These are phyloP conservation scores for Vitis rotundifolia DNA, from an alignment of 164 flowering plant species.

Conservation along the genomic window DNA sequence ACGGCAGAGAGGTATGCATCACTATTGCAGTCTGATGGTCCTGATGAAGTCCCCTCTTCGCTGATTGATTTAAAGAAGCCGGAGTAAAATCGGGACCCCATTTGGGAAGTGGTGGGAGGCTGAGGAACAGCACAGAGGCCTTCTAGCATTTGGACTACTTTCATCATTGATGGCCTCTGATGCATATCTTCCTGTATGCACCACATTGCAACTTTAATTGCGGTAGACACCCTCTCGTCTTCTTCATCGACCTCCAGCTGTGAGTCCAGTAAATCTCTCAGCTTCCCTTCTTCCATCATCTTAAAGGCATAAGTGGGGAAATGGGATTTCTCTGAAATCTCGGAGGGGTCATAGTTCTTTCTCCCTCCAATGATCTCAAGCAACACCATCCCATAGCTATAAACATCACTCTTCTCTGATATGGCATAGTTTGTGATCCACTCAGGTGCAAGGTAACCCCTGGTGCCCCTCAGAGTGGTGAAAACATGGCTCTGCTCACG, in stretches of 20 bases:
- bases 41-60: slow-evolving; percentile 58
- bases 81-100: slow-evolving; percentile 39
- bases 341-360: slow-evolving; percentile 49
- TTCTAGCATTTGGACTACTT: slow-evolving; percentile 75
- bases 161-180: slow-evolving; percentile 57
- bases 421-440: slow-evolving; percentile 66
- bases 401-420: slow-evolving; percentile 74
- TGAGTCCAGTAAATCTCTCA: slow-evolving; percentile 42
- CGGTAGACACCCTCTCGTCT: slow-evolving; percentile 36
- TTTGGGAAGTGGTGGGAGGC: slow-evolving; percentile 48
- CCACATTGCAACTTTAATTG: slow-evolving; percentile 63
- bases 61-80: slow-evolving; percentile 38
- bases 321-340: slow-evolving; percentile 51
- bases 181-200: slow-evolving; percentile 70
- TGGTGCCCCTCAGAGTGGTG: slow-evolving; percentile 45
- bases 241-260: slow-evolving; percentile 18
- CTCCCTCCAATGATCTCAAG: slow-evolving; percentile 67
- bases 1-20: slow-evolving; percentile 57
- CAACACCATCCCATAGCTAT: slow-evolving; percentile 69
- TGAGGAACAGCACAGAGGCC: slow-evolving; percentile 45
- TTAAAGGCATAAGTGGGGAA: slow-evolving; percentile 60
- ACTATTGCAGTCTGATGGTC: slow-evolving; percentile 48
- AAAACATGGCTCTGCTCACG: slow-evolving; percentile 52
- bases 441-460: slow-evolving; percentile 55
- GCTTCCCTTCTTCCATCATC: slow-evolving; percentile 67